A percentile compares a stretch with the other conserved stretches of the same genome.
These are phyloP conservation scores for Musa troglodytarum DNA, from an alignment of 176 grass and related monocot genomes.

Conservation along the genomic window DNA sequence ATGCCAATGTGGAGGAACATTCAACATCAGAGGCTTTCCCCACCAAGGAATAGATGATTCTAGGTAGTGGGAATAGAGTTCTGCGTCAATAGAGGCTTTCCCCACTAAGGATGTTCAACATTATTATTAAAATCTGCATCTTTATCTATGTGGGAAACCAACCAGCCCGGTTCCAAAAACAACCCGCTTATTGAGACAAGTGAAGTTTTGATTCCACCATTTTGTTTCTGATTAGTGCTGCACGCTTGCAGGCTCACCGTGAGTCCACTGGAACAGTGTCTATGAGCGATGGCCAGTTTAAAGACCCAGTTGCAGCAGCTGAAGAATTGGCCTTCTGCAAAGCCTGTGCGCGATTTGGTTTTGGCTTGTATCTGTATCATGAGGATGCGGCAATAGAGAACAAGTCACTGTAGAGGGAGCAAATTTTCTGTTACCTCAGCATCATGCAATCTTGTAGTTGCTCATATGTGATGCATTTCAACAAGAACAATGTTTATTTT, in stretches of 20 bases:
- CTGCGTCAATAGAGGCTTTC: not conserved
- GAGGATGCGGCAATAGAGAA: slow-evolving; percentile 39
- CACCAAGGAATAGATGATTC: too few relatives aligned
- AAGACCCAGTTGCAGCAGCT: slow-evolving; percentile 54
- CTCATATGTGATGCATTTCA: not conserved
- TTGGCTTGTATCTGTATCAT: slow-evolving; percentile 82
- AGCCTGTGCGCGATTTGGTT: slow-evolving; percentile 79
- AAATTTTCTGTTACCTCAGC: not conserved
- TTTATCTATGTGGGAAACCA: too few relatives aligned
- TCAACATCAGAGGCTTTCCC: too few relatives aligned
- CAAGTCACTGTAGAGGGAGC: not conserved
- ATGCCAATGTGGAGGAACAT: too few relatives aligned
- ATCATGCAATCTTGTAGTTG: not conserved
- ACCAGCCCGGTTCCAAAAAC: too few relatives aligned
- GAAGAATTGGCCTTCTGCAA: slow-evolving; percentile 85
- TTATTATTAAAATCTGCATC: too few relatives aligned
- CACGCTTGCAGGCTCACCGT: slow-evolving; percentile 47
- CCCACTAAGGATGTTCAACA: not conserved
- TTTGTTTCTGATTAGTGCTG: not conserved
- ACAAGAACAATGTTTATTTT: not conserved
- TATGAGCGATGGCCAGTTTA: slow-evolving; percentile 41
- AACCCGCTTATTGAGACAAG: not conserved
- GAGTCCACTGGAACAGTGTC: slow-evolving; percentile 61
- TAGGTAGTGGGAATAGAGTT: not conserved
- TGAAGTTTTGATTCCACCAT: too few relatives aligned